A percentile compares a stretch with the other conserved stretches of the same genome.
Conservation (phyloP, 805 yeast species). For the Candida germanica region DNA sequence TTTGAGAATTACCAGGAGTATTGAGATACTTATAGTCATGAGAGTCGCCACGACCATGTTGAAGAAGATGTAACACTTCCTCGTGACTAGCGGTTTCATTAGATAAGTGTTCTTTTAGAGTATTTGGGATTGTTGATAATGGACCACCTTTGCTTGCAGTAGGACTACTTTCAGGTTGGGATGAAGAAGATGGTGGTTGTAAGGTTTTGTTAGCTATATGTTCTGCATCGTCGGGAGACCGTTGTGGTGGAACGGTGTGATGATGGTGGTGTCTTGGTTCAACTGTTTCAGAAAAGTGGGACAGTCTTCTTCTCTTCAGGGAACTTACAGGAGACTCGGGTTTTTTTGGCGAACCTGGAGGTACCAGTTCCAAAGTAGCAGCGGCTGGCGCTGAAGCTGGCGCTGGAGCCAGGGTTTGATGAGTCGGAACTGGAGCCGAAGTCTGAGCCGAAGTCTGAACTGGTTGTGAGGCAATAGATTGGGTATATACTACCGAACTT, state of each 20-base stretch:
- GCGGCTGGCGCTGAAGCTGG: background rate
- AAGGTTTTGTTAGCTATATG: constrained; percentile 8
- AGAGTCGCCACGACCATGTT: background rate
- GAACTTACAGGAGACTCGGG: too few species aligned
- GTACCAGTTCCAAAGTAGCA: background rate
- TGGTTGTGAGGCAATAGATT: background rate
- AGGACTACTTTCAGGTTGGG: constrained; percentile 9
- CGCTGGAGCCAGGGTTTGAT: too few species aligned
- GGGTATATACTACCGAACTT: background rate
- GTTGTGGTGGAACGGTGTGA: too few species aligned
- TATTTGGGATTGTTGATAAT: background rate
- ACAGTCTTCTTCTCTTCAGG: background rate
- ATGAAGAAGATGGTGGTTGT: constrained; percentile 7
- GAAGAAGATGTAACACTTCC: background rate
- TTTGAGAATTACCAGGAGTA: background rate
- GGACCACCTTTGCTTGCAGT: background rate
- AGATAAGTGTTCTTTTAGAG: background rate
- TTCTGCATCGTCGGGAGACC: too few species aligned
- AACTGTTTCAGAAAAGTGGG: too few species aligned
- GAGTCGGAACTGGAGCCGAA: too few species aligned
- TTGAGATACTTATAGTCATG: background rate
- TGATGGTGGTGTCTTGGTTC: too few species aligned
- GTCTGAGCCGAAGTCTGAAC: too few species aligned
- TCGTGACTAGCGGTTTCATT: background rate
- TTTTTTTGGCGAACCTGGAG: background rate